phyloP scores from a whole-genome alignment of 768 basidiomycete genomes.

The Candolleomyces efflorescens region DNA sequence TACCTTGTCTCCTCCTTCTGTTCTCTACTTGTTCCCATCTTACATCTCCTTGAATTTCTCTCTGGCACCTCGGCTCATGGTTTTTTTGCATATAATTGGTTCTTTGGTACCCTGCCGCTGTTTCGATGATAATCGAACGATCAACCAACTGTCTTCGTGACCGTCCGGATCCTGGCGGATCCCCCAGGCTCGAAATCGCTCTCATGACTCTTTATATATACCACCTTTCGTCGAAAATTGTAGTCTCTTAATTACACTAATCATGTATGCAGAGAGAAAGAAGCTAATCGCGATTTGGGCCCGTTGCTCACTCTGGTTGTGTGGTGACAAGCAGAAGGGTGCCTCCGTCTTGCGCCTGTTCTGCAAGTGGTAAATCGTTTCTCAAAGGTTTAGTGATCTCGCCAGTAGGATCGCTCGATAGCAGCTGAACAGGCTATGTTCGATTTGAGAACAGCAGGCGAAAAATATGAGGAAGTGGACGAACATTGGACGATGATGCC shows the following conservation, averaged over 20 bases:
- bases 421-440: constrained; percentile 40
- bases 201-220: no score
- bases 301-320: not conserved
- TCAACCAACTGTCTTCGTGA: no score
- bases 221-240: no score
- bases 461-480: constrained; percentile 36
- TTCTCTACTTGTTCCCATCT: not conserved
- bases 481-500: not conserved
- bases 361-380: constrained; percentile 45
- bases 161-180: no score
- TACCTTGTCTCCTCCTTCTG: not conserved
- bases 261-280: not conserved
- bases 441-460: not conserved
- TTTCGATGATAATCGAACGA: no score
- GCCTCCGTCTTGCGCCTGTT: constrained; percentile 54
- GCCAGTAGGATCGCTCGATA: constrained; percentile 21
- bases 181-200: no score
- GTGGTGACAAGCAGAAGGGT: constrained; percentile 14
- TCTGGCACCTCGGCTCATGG: not conserved
- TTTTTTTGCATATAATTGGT: no score
- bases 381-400: constrained; percentile 26
- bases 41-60: not conserved
- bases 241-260: no score
- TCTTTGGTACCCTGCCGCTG: no score
- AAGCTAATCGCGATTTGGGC: not conserved